These are phyloP conservation scores for Nigrospora oryzae DNA, from an alignment of 2,329 filamentous ascomycete species.

Conservation along the genomic window DNA sequence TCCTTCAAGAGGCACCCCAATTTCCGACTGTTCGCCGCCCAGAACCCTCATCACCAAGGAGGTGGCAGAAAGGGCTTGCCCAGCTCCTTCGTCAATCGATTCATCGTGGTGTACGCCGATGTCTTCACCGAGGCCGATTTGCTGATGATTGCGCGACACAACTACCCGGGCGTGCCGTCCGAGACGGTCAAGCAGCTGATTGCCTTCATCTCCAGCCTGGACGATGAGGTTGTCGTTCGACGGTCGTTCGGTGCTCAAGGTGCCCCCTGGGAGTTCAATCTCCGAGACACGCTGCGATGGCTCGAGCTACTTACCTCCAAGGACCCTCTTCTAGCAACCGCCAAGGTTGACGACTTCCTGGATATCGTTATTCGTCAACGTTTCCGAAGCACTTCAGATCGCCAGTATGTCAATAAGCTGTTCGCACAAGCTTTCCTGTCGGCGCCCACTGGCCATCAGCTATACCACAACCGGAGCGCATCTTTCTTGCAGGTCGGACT, in stretches of 20 bases:
- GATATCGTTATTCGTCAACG: conserved; percentile 78
- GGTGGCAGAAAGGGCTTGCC: conserved; percentile 91
- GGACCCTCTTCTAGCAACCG: conserved; percentile 52
- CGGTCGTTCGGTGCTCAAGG: conserved; percentile 53
- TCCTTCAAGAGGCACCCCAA: conserved; percentile 83
- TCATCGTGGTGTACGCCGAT: conserved; percentile 95
- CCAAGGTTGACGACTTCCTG: conserved; percentile 63
- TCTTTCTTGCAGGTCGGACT: conserved; percentile 71
- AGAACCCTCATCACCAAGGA: conserved; percentile 96
- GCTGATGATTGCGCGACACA: conserved; percentile 68
- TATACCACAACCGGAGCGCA: conserved; percentile 62
- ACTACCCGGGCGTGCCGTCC: conserved; percentile 57
- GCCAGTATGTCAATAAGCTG: conserved; percentile 53
- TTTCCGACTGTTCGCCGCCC: conserved; percentile 92
- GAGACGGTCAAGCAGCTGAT: conserved; percentile 61
- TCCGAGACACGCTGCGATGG: conserved; percentile 87
- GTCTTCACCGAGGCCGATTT: conserved; percentile 77
- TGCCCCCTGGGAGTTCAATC: conserved; percentile 91
- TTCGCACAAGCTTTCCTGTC: conserved; percentile 57
- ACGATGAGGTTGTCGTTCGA: conserved; percentile 57
- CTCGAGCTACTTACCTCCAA: conserved; percentile 59
- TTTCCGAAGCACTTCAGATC: conserved; percentile 68
- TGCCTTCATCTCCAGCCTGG: conserved; percentile 70
- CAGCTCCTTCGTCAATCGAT: conserved; percentile 94
- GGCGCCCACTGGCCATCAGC: conserved; percentile 47